Conservation (phyloP, 495 filamentous ascomycete genomes). For the Aspergillus asperescens region DNA sequence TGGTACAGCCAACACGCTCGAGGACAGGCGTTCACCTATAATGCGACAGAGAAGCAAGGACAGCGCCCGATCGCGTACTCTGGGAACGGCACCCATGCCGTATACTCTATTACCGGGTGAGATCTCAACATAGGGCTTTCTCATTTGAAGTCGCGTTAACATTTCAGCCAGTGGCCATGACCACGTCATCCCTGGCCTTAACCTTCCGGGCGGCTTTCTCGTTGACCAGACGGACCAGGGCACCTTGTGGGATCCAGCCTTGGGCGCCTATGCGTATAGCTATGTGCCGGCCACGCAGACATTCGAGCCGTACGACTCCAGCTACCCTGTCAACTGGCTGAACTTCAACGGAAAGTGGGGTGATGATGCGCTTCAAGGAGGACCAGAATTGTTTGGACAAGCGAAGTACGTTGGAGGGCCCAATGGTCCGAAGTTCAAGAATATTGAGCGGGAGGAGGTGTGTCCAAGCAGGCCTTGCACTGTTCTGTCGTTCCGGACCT, state of each 20-base stretch:
- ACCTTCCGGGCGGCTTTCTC: conserved; percentile 53
- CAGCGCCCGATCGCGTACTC: conserved; percentile 49
- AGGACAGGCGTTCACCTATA: conserved; percentile 60
- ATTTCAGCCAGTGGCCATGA: conserved; percentile 40
- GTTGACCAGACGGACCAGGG: conserved; percentile 58
- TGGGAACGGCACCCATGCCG: conserved; percentile 54
- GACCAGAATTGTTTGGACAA: conserved; percentile 47
- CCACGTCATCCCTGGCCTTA: conserved; percentile 60
- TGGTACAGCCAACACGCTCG: conserved; percentile 61
- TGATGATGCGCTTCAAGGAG: conserved; percentile 49
- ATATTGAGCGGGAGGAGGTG: conserved; percentile 41
- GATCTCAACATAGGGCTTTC: background rate
- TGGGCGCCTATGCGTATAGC: conserved; percentile 47
- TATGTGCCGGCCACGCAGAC: conserved; percentile 34
- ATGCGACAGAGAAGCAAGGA: conserved; percentile 48
- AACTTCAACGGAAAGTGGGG: conserved; percentile 54
- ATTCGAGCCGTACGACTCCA: conserved; percentile 40
- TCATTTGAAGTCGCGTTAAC: background rate
- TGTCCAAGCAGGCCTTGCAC: conserved; percentile 38
- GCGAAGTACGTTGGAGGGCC: conserved; percentile 48
- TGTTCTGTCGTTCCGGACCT: conserved; percentile 30
- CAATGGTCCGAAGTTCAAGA: conserved; percentile 52
- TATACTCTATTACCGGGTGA: conserved; percentile 51
- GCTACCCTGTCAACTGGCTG: conserved; percentile 46
- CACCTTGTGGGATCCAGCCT: conserved; percentile 49